A percentile compares a stretch with the other conserved stretches of the same genome.
phyloP scores from a whole-genome alignment of 805 yeast genomes.

The Teunomyces aglyptinius region DNA sequence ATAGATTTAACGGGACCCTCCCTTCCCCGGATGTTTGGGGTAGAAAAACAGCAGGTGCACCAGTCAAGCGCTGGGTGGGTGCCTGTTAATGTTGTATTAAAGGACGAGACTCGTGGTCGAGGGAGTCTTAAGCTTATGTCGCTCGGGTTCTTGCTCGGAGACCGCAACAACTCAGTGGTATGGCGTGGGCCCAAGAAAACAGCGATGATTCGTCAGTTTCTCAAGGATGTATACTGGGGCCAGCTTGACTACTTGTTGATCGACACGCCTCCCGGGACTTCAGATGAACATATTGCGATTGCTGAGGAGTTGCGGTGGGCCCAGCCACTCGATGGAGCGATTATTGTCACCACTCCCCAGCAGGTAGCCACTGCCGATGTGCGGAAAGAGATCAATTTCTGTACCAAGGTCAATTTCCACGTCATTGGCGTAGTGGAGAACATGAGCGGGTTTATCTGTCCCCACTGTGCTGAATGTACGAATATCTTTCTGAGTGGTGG shows the following conservation, averaged over 20 bases:
- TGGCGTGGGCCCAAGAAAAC: constrained; percentile 99
- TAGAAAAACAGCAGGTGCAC: constrained; percentile 74
- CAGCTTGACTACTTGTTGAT: constrained; percentile 73
- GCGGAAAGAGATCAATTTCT: constrained; percentile 87
- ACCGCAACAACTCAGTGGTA: constrained; percentile 86
- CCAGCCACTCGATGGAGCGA: constrained; percentile 80
- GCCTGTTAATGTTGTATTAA: constrained; percentile 58
- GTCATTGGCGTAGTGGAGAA: constrained; percentile 89
- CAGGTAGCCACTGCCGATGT: constrained; percentile 92
- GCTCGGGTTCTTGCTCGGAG: constrained; percentile 79
- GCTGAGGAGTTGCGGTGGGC: constrained; percentile 82
- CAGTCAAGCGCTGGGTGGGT: constrained; percentile 89
- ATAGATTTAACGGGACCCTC: constrained; percentile 97
- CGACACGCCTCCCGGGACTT: constrained; percentile 98
- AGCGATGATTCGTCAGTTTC: constrained; percentile 93
- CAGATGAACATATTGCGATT: constrained; percentile 95
- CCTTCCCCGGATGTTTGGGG: constrained; percentile 92
- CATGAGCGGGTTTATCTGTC: constrained; percentile 96
- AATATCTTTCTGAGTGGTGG: constrained; percentile 94
- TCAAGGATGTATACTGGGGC: constrained; percentile 91
- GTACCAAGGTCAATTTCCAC: constrained; percentile 76
- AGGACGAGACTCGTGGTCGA: constrained; percentile 20
- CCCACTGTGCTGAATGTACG: constrained; percentile 88
- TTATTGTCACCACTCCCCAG: constrained; percentile 96
- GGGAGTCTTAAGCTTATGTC: constrained; percentile 69